phyloP scores from a whole-genome alignment of 2,329 filamentous ascomycete genomes.

The Colletotrichum costaricense region DNA sequence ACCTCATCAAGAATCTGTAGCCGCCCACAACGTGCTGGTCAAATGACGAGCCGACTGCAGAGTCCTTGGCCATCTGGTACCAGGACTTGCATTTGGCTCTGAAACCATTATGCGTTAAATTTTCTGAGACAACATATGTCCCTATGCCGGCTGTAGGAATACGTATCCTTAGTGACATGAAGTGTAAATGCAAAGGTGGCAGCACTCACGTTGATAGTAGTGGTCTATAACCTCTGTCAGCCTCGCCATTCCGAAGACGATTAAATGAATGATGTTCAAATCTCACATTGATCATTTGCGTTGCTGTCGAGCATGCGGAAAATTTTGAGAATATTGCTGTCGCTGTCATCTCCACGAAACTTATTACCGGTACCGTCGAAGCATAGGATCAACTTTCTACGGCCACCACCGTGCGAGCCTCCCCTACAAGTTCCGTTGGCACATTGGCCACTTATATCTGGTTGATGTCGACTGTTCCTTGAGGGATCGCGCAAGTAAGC shows the following conservation, averaged over 20 bases:
- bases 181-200: no score
- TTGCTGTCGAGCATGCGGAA: slow-evolving; percentile 76
- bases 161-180: neutral
- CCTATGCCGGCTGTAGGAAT: slow-evolving; percentile 70
- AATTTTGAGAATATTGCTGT: slow-evolving; percentile 77
- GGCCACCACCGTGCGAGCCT: neutral
- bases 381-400: slow-evolving; percentile 66
- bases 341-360: slow-evolving; percentile 71
- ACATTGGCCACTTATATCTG: neutral
- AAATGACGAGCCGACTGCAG: slow-evolving; percentile 82
- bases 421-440: slow-evolving; percentile 1
- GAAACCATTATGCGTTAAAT: slow-evolving; percentile 67
- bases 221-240: slow-evolving; percentile 51
- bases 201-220: slow-evolving; percentile 69
- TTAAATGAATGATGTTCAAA: no score
- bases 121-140: slow-evolving; percentile 74
- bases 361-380: slow-evolving; percentile 75
- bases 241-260: neutral
- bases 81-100: slow-evolving; percentile 71
- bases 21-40: slow-evolving; percentile 86
- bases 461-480: neutral
- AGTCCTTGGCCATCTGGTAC: slow-evolving; percentile 81
- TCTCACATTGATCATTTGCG: slow-evolving; percentile 67
- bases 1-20: slow-evolving; percentile 83
- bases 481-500: neutral